Base-by-base conservation (phyloP, 768 basidiomycete genomes). In the Hemileccinum impolitum region DNA sequence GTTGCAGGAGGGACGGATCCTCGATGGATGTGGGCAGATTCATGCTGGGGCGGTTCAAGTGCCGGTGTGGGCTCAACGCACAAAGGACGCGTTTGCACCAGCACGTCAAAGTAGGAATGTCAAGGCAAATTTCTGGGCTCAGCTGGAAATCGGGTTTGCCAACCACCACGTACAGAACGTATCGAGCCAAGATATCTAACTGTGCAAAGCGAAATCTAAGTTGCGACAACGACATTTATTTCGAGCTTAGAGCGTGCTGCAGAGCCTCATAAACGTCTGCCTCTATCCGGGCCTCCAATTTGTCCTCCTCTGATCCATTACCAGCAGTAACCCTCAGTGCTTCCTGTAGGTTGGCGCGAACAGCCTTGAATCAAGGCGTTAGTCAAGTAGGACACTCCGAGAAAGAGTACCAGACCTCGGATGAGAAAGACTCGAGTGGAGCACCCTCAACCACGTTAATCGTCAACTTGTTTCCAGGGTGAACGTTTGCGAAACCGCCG, bases 381-480 rank as follows among this genome's bases (percentile, higher is more conserved):
- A 52, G 50, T 44, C 26, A 51, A 18, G 15, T 18, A 15, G 25
- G 21, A 31, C 38, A 26, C 18, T 45, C 52, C 15, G n/a, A 48
- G 23, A 39, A 31, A 18, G 17, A 32, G 45, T 21, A 34, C 65
- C 78, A 48, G 56, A 95, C 95, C 79, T 97, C 96, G 18, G 78
- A 60, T 1, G 94, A 95, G 75, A 97, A 95, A 35, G 84, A 76
- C 48, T 94, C 93, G 34, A 98, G 74, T 18, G 92, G 85, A 49
- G 94, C 94, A 52, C 90, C 96, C 76, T 99, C 96, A 39, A 99
- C 85, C 50, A 87, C 93, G 73, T 98, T 99, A 67, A 99, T 88
- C 35, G 96, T 98, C 52, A 98, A 75, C 57, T 81, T 85, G 80
- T 97, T 99, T 73, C 94, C 93, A 31, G 93, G 92, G 72, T 99